These are phyloP conservation scores for Trichoderma citrinoviride DNA, from an alignment of 2,329 filamentous ascomycete genomes.

Conservation along the genomic window DNA sequence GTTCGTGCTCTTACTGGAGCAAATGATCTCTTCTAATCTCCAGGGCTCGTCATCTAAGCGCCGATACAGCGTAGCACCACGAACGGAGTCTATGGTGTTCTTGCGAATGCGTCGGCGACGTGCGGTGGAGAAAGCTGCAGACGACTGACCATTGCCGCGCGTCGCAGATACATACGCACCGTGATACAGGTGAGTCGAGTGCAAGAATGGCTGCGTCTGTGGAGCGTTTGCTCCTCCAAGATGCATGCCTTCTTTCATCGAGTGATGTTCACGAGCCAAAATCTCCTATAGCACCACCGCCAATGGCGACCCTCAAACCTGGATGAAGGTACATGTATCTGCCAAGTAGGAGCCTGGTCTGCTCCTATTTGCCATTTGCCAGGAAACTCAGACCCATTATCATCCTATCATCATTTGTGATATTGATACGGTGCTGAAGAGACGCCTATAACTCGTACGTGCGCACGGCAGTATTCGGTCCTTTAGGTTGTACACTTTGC, in stretches of 20 bases:
- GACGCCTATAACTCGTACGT: constrained; percentile 1
- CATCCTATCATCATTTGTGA: not conserved
- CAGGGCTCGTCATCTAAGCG: not conserved
- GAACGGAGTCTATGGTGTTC: not conserved
- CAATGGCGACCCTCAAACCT: constrained; percentile 1
- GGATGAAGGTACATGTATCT: no score
- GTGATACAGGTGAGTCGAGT: not conserved
- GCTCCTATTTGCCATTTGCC: not conserved
- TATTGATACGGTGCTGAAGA: constrained; percentile 3
- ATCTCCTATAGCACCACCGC: not conserved
- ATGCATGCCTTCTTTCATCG: no score
- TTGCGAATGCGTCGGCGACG: not conserved
- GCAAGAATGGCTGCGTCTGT: not conserved
- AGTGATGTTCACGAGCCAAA: constrained; percentile 2
- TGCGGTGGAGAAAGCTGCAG: not conserved
- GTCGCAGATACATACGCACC: not conserved
- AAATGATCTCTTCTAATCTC: not conserved
- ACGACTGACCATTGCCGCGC: not conserved
- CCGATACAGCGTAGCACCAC: not conserved
- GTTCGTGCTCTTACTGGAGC: no score
- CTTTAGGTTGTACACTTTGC: constrained; percentile 6
- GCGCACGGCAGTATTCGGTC: constrained; percentile 12
- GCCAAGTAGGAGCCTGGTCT: not conserved
- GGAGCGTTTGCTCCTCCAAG: not conserved
- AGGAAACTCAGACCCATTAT: constrained; percentile 1